Base-by-base conservation (phyloP, 2,329 filamentous ascomycete species). In the Elsinoe perseae region DNA sequence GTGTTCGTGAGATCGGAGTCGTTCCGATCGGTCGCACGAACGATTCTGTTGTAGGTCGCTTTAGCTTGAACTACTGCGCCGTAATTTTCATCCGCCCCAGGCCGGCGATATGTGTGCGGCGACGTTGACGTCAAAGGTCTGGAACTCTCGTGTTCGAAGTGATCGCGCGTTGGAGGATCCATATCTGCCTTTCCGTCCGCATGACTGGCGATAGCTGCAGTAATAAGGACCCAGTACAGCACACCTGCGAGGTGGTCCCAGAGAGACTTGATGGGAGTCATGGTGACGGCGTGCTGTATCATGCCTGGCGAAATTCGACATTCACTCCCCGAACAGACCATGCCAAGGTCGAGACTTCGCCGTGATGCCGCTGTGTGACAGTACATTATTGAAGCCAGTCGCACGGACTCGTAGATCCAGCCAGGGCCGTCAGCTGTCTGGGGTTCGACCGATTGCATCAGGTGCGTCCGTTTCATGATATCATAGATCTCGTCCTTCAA, bases 221-320 rank as follows among this genome's bases (percentile, higher is more conserved):
- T 62, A 6, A 68, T 55, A 1, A 62, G 56, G 18, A 66, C 60
- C 62, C 64, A 70, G 56, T 68, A 65, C 6, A 70, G 59, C 2
- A 70, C 65, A 18, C 68, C 68, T 2, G 64, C 61, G 50, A 69
- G 59, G 30, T 63, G 60, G 18, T 61, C 63, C 68, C 67, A 70
- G 60, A 64, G 65, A 23, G 65, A 60, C 14, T 61, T 60, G 10
- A 67, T 57, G 40, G 66, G 61, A 2, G 67, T 67, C 2, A 59
- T 43, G 18, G 58, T 53, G 1, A 69, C 59, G 3, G 62, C 59
- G n/a, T 60, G 54, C 34, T 63, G 61, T 54, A 69, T 63, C 34
- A 61, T 54, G 28, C 59, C 12, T 7, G 54, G 54, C 2, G 42
- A 36, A 3, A 46, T 8, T 10, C 18, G 18, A 18, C 38, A 43